These are phyloP conservation scores for Reticulascus tulasneorum DNA, from an alignment of 2,329 filamentous ascomycete genomes.

Conservation along the genomic window DNA sequence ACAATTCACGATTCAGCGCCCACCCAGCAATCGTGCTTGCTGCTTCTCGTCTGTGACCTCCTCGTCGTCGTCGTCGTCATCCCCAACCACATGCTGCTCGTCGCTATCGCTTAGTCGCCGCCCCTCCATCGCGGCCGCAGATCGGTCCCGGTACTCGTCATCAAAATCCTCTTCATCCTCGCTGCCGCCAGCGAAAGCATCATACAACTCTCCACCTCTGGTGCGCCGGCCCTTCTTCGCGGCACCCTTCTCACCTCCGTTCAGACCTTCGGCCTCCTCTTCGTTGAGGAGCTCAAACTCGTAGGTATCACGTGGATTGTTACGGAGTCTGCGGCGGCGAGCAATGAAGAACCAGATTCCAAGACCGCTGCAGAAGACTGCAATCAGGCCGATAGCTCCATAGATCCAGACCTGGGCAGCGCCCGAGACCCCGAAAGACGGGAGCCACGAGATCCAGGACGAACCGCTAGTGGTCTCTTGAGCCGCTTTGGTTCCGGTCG, in stretches of 20 bases:
- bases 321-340: slow-evolving; percentile 70
- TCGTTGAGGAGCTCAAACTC: slow-evolving; percentile 92
- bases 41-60: slow-evolving; percentile 28
- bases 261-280: slow-evolving; percentile 62
- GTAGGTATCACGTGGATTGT: slow-evolving; percentile 75
- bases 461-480: slow-evolving; percentile 51
- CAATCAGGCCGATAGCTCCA: slow-evolving; percentile 78
- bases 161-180: slow-evolving; percentile 64
- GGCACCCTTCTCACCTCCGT: slow-evolving; percentile 39
- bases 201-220: slow-evolving; percentile 86
- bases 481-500: slow-evolving; percentile 25
- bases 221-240: slow-evolving; percentile 44
- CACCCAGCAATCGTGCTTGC: too few relatives aligned
- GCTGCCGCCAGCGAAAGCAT: slow-evolving; percentile 89
- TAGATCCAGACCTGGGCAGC: slow-evolving; percentile 92
- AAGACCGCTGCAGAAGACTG: slow-evolving; percentile 75
- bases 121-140: not conserved
- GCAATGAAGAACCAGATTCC: slow-evolving; percentile 79
- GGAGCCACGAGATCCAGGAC: slow-evolving; percentile 81
- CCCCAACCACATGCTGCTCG: slow-evolving; percentile 49
- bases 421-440: slow-evolving; percentile 84
- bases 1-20: too few relatives aligned
- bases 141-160: slow-evolving; percentile 29
- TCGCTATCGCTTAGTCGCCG: slow-evolving; percentile 26
- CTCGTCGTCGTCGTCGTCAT: slow-evolving; percentile 38